phyloP scores from a whole-genome alignment of 2,329 filamentous ascomycete species.

The Sordariomycetes sp. region DNA sequence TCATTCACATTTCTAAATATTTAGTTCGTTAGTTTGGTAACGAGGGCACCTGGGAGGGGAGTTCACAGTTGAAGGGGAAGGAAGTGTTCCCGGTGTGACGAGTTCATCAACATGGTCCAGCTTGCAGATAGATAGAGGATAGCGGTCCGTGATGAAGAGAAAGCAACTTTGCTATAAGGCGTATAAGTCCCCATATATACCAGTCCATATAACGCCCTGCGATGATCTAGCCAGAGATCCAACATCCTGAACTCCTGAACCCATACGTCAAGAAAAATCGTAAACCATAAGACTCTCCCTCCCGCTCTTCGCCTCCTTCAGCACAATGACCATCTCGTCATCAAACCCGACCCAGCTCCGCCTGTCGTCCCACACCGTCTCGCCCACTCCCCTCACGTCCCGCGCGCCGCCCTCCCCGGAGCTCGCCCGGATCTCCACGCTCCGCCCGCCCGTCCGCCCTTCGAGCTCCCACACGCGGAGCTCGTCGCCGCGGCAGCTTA shows the following conservation, averaged over 20 bases:
- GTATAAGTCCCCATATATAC: background rate
- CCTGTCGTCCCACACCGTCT: slow-evolving; percentile 29
- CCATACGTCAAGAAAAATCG: slow-evolving; percentile 58
- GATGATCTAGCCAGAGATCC: background rate
- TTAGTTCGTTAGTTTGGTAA: too few relatives aligned
- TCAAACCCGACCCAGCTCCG: slow-evolving; percentile 75
- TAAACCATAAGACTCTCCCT: slow-evolving; percentile 72
- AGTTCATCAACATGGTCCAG: too few relatives aligned
- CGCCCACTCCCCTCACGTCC: background rate
- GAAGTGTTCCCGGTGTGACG: too few relatives aligned
- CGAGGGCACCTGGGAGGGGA: too few relatives aligned
- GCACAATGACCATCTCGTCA: slow-evolving; percentile 81
- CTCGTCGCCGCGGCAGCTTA: slow-evolving; percentile 69
- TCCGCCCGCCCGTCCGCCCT: slow-evolving; percentile 44
- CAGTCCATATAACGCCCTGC: background rate
- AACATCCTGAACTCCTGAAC: background rate
- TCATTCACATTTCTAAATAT: too few relatives aligned
- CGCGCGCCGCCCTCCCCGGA: background rate
- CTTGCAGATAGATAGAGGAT: too few relatives aligned
- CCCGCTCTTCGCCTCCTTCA: slow-evolving; percentile 59
- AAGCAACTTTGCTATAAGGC: too few relatives aligned
- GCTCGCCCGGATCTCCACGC: slow-evolving; percentile 39
- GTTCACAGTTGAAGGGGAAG: too few relatives aligned
- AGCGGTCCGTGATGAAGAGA: too few relatives aligned
- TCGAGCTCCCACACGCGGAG: slow-evolving; percentile 86